phyloP scores from a whole-genome alignment of 495 filamentous ascomycete genomes.

The Delitschia confertaspora region DNA sequence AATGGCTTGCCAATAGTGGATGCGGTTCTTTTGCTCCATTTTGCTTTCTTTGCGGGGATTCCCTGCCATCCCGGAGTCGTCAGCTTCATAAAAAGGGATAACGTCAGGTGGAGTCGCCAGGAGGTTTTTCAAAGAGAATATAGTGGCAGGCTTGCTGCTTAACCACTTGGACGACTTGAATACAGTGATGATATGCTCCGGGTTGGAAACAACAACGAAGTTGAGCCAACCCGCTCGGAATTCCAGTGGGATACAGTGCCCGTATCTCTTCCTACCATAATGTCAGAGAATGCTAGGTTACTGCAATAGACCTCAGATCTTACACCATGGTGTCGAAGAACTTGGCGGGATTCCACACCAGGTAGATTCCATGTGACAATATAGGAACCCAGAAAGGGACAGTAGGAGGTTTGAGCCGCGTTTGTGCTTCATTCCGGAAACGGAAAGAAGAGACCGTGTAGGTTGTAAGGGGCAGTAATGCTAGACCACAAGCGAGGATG shows the following conservation, averaged over 20 bases:
- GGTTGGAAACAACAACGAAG: not conserved
- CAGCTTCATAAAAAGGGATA: not conserved
- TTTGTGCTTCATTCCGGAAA: slow-evolving; percentile 1
- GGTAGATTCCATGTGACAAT: not conserved
- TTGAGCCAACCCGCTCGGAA: not conserved
- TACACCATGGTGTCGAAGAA: not conserved
- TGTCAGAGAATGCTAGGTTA: not conserved
- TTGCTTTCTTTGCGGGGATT: not conserved
- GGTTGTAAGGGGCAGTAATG: no score
- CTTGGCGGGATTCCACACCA: not conserved
- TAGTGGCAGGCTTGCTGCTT: not conserved
- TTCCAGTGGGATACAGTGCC: not conserved
- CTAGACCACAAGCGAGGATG: no score
- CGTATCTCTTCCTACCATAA: not conserved
- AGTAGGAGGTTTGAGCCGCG: not conserved
- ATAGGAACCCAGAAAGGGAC: not conserved
- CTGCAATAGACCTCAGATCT: not conserved
- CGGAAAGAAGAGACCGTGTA: not conserved
- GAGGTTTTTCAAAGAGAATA: not conserved
- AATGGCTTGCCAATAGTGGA: not conserved
- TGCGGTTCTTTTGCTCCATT: not conserved
- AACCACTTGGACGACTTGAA: not conserved
- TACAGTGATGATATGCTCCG: not conserved
- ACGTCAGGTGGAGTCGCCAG: not conserved
- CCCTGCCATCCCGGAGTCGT: slow-evolving; percentile 1